These are phyloP conservation scores for Claviceps paspali DNA, from an alignment of 2,329 filamentous ascomycete genomes.

Conservation along the genomic window DNA sequence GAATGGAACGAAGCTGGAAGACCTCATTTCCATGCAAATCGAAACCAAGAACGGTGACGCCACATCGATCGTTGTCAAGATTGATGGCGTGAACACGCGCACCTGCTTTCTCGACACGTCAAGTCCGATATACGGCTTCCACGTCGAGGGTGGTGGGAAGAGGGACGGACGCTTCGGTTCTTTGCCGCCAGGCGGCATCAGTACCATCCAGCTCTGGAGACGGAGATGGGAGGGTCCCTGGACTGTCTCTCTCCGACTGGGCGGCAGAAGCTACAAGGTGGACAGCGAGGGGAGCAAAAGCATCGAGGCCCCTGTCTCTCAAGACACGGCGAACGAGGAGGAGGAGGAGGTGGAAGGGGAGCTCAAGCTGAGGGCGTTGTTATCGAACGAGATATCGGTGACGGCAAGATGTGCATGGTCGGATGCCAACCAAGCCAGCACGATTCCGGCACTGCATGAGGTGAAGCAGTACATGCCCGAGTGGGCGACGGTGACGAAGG, in stretches of 20 bases:
- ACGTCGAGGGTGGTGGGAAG: slow-evolving; percentile 42
- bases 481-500: slow-evolving; percentile 69
- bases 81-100: slow-evolving; percentile 62
- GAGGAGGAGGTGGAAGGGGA: slow-evolving; percentile 5
- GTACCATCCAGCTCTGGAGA: slow-evolving; percentile 65
- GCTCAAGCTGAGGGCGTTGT: slow-evolving; percentile 6
- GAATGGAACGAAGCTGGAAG: slow-evolving; percentile 27
- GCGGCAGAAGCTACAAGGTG: slow-evolving; percentile 5
- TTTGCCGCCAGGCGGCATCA: slow-evolving; percentile 46
- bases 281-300: not conserved
- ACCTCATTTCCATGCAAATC: slow-evolving; percentile 50
- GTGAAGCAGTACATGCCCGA: slow-evolving; percentile 57
- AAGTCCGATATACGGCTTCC: slow-evolving; percentile 47
- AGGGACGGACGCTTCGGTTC: slow-evolving; percentile 51
- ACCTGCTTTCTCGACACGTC: slow-evolving; percentile 63
- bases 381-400: slow-evolving; percentile 34
- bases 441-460: slow-evolving; percentile 76
- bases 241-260: slow-evolving; percentile 36
- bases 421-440: slow-evolving; percentile 57
- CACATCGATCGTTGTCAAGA: slow-evolving; percentile 43
- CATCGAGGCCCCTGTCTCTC: not conserved
- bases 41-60: slow-evolving; percentile 15
- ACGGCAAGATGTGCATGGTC: slow-evolving; percentile 71
- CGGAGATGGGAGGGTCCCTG: slow-evolving; percentile 64
- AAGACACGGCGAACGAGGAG: not conserved